Evolutionary conservation across 164 flowering plant genomes (phyloP).

Genomic region (Magnolia officinalis): DNA sequence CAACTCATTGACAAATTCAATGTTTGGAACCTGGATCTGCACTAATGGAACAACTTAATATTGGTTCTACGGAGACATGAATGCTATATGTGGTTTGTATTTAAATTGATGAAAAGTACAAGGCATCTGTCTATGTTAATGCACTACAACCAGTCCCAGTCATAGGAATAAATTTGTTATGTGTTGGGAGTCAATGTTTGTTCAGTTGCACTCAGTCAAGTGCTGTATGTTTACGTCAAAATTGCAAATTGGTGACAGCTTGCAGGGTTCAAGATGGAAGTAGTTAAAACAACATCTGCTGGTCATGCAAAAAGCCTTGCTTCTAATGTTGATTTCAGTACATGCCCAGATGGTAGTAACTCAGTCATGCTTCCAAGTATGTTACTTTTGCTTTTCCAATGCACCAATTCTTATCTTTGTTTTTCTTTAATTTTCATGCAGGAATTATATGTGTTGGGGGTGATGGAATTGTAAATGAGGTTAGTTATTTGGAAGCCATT

Average conservation of each 20-base stretch:
- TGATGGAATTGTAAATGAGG: slow-evolving; percentile 99
- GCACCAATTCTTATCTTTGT: neutral
- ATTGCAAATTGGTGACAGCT: slow-evolving; percentile 58
- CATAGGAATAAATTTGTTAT: neutral
- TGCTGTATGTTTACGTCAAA: slow-evolving; percentile 6
- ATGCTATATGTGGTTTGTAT: no score
- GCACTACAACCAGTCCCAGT: neutral
- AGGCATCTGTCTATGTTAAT: neutral
- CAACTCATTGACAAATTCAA: no score
- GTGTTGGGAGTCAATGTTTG: no score
- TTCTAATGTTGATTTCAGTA: slow-evolving; percentile 79
- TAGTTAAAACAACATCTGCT: slow-evolving; percentile 80
- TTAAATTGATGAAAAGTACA: neutral
- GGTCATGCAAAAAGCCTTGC: slow-evolving; percentile 93
- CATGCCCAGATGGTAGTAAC: slow-evolving; percentile 90
- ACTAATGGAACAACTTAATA: no score
- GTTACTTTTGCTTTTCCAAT: neutral
- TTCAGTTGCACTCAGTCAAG: neutral
- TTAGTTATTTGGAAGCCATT: slow-evolving; percentile 25
- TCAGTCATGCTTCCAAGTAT: slow-evolving; percentile 8
- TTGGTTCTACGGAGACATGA: no score
- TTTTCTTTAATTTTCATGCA: slow-evolving; percentile 23
- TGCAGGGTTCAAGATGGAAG: slow-evolving; percentile 93
- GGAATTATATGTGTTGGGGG: slow-evolving; percentile 99
- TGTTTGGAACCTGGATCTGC: no score